phyloP scores from a whole-genome alignment of 371 early-diverging fungal genomes.

The Lichtheimia ramosa region DNA sequence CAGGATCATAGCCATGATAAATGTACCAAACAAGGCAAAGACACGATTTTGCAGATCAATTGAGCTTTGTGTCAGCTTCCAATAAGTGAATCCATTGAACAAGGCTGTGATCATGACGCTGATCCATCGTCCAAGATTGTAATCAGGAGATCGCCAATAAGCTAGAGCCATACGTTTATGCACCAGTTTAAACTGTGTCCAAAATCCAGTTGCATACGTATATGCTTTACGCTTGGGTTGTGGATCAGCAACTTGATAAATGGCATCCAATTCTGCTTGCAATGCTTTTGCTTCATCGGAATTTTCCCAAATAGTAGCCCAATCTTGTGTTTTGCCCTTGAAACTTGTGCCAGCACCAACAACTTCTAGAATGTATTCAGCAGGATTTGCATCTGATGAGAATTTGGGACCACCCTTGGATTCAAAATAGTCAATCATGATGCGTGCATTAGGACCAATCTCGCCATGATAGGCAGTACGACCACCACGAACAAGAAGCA shows the following conservation, averaged over 20 bases:
- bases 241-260: slow-evolving; percentile 19
- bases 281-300: slow-evolving; percentile 32
- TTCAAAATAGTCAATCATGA: slow-evolving; percentile 61
- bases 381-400: slow-evolving; percentile 60
- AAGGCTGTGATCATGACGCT: slow-evolving; percentile 44
- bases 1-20: slow-evolving; percentile 53
- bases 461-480: slow-evolving; percentile 61
- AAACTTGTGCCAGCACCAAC: slow-evolving; percentile 53
- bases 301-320: slow-evolving; percentile 54
- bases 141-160: slow-evolving; percentile 60
- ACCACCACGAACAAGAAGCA: slow-evolving; percentile 71
- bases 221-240: slow-evolving; percentile 16
- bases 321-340: slow-evolving; percentile 41
- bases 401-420: slow-evolving; percentile 54
- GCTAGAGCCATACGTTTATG: slow-evolving; percentile 50
- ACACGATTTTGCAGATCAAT: slow-evolving; percentile 63
- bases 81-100: slow-evolving; percentile 58
- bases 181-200: slow-evolving; percentile 43
- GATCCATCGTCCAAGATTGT: slow-evolving; percentile 58
- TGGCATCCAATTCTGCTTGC: slow-evolving; percentile 22
- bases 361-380: slow-evolving; percentile 69
- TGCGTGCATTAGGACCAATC: slow-evolving; percentile 52
- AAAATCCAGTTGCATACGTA: slow-evolving; percentile 35
- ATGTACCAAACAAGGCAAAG: slow-evolving; percentile 67
- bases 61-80: slow-evolving; percentile 46